Base-by-base conservation (phyloP, 2,329 filamentous ascomycete genomes). In the Exutisphaerella laricina region DNA sequence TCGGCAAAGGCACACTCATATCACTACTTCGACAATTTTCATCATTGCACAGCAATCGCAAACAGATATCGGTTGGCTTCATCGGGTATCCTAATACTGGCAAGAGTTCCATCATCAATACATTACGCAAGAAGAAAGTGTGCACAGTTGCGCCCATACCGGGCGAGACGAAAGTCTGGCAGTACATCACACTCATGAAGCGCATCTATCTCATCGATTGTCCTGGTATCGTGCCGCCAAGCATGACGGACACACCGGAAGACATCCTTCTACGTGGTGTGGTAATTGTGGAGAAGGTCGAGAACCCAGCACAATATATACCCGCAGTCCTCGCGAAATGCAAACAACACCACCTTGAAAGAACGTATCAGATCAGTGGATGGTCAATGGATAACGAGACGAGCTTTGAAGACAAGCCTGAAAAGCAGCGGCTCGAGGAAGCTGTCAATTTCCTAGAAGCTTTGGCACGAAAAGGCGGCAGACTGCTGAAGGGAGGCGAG, bases 101-200 rank as follows among this genome's bases (percentile, higher is more conserved):
- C 57, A 98, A 98, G 67, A 94, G 86, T 3, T 92, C 86, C 31
- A 92, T 98, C 55, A 97, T 98, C 70, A 98, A 98, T 69, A 95
- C 90, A 0, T 71, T 98, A 2, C 79, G 88, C 33, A 90, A 88
- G 65, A 97, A 96, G 73, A 89, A 92, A 64, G 89, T 96, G 29
- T 89, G 89, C 70, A 92, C 77, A 12, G 88, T 94, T 3, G 92
- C 92, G 5, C 92, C 90, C 4, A 95, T 97, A 49, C 90, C 92
- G 5, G 92, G 89, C 10, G 89, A 96, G 71, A 97, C 90, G 23
- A 97, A 96, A 68, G 85, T 96, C 21, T 97, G 92, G 90, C 90
- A 96, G 64, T 96, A 96, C 61, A 88, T 96, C 54, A 95, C 88
- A 2, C 68, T 97, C 46, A 95, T 94, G 85, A 94, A 89, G 70